Percentiles rank a stretch among this genome's conserved stretches.
phyloP scores from a whole-genome alignment of 148 eudicot genomes.

The Chenopodium formosanum region DNA sequence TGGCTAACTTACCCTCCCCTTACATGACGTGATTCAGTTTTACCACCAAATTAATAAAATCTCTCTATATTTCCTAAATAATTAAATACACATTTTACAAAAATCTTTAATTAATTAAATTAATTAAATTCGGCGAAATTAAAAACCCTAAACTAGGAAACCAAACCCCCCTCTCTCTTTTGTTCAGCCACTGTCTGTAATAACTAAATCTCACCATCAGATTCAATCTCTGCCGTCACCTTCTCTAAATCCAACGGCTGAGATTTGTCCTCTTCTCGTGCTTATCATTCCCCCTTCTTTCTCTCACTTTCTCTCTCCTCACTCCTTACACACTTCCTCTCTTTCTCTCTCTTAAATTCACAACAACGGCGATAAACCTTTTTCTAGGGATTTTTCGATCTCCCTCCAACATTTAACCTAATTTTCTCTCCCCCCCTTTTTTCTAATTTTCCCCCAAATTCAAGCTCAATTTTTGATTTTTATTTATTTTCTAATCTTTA shows the following conservation, averaged over 20 bases:
- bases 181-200: constrained; percentile 19
- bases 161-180: constrained; percentile 7
- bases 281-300: constrained; percentile 40
- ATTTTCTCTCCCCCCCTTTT: not conserved
- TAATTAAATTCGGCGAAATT: not conserved
- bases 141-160: constrained; percentile 40
- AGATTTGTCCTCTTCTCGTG: constrained; percentile 26
- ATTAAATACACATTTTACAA: too few relatives aligned
- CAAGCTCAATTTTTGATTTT: constrained; percentile 19
- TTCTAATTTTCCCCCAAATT: not conserved
- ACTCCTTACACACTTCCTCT: constrained; percentile 11
- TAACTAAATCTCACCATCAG: constrained; percentile 20
- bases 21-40: constrained; percentile 26
- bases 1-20: constrained; percentile 18
- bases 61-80: too few relatives aligned
- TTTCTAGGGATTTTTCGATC: constrained; percentile 20
- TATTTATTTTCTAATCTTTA: not conserved
- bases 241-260: constrained; percentile 35
- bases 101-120: not conserved
- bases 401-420: not conserved
- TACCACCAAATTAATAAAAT: not conserved
- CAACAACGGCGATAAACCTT: constrained; percentile 30
- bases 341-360: constrained; percentile 13
- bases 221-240: constrained; percentile 35
- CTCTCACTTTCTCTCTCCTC: constrained; percentile 3